Evolutionary conservation across 805 yeast genomes (phyloP).

Genomic region (Teunomyces kruisii): DNA sequence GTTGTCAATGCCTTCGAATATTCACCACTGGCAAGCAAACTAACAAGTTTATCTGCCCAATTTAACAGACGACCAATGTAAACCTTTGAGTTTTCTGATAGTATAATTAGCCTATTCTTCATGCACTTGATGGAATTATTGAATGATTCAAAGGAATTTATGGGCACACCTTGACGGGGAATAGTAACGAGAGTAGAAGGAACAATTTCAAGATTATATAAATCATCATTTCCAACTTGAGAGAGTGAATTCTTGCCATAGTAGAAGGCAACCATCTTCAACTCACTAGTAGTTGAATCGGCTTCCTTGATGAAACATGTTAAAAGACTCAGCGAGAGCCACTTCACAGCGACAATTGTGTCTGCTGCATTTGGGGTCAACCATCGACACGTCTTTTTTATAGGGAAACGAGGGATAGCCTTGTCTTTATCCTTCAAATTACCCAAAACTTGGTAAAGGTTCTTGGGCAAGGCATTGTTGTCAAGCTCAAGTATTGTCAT

Average conservation of each 20-base stretch:
- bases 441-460: conserved; percentile 23
- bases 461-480: conserved; percentile 32
- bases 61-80: conserved; percentile 58
- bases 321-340: conserved; percentile 43
- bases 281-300: neutral
- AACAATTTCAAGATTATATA: conserved; percentile 29
- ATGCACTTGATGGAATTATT: conserved; percentile 19
- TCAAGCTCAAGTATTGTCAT: conserved; percentile 55
- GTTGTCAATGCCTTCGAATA: conserved; percentile 57
- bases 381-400: conserved; percentile 26
- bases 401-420: conserved; percentile 27
- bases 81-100: conserved; percentile 36
- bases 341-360: conserved; percentile 50
- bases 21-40: conserved; percentile 45
- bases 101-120: conserved; percentile 22
- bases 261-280: conserved; percentile 1
- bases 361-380: conserved; percentile 8
- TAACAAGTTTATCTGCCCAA: conserved; percentile 68
- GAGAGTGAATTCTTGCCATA: neutral
- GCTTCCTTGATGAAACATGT: conserved; percentile 19
- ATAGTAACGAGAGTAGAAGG: neutral
- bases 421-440: conserved; percentile 40
- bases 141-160: conserved; percentile 4
- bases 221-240: conserved; percentile 20
- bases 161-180: too few species aligned